Conservation (phyloP, 1,139 yeast genomes). For the Suhomyces kunorum region DNA sequence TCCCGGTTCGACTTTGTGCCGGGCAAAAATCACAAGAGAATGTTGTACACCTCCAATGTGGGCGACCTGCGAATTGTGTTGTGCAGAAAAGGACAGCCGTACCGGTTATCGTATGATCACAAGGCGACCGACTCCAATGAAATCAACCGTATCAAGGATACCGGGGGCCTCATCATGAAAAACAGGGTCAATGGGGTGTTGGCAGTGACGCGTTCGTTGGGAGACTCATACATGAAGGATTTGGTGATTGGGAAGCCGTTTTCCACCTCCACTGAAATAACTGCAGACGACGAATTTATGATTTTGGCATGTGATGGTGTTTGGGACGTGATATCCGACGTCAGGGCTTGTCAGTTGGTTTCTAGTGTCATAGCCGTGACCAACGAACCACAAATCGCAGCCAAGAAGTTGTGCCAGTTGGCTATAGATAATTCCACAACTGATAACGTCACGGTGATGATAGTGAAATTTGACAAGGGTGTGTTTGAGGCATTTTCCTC, state of each 20-base stretch:
- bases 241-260: constrained; percentile 89
- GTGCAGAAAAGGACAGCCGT: constrained; percentile 70
- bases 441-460: constrained; percentile 94
- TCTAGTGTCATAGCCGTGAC: constrained; percentile 42
- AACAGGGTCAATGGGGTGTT: constrained; percentile 94
- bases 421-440: constrained; percentile 83
- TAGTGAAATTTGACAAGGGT: constrained; percentile 57
- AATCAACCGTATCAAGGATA: constrained; percentile 67
- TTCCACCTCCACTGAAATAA: constrained; percentile 82
- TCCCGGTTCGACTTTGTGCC: constrained; percentile 48
- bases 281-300: constrained; percentile 65
- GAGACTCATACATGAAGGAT: constrained; percentile 92
- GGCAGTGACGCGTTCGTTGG: constrained; percentile 92
- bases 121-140: constrained; percentile 86
- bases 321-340: constrained; percentile 90
- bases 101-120: constrained; percentile 87
- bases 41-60: constrained; percentile 91
- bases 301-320: constrained; percentile 93
- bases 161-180: constrained; percentile 87
- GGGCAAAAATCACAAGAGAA: constrained; percentile 53
- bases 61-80: constrained; percentile 90
- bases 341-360: constrained; percentile 74
- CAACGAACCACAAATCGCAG: constrained; percentile 66
- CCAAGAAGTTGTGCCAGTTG: constrained; percentile 64
- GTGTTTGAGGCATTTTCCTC: constrained; percentile 31